Evolutionary conservation across 768 basidiomycete genomes (phyloP).

Genomic region (Podaxis carcinomalis): DNA sequence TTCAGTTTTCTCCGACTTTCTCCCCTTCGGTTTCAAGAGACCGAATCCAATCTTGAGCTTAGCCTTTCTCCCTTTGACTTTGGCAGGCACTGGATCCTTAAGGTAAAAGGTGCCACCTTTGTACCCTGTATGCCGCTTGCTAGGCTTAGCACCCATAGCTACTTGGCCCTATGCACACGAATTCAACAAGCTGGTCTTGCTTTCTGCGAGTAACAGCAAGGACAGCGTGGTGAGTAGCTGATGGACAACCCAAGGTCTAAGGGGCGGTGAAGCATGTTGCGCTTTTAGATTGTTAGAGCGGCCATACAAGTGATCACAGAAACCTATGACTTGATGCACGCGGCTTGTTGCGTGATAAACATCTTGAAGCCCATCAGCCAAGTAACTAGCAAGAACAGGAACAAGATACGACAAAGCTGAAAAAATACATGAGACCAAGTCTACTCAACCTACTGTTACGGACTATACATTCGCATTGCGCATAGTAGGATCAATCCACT

Average conservation of each 20-base stretch:
- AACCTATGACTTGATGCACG: too few relatives aligned
- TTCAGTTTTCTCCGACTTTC: background rate
- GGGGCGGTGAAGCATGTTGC: too few relatives aligned
- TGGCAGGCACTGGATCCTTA: background rate
- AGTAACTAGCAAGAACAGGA: too few relatives aligned
- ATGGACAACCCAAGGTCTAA: too few relatives aligned
- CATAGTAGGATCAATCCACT: conserved; percentile 66
- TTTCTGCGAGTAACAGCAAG: too few relatives aligned
- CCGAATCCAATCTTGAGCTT: background rate
- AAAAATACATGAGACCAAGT: too few relatives aligned
- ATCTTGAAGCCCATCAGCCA: background rate
- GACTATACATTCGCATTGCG: conserved; percentile 65
- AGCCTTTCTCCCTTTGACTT: background rate
- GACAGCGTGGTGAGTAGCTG: too few relatives aligned
- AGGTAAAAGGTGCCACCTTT: background rate
- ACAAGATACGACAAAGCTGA: too few relatives aligned
- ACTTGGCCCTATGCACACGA: background rate
- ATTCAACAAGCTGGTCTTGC: too few relatives aligned
- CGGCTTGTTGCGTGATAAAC: background rate
- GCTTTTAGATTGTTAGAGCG: too few relatives aligned
- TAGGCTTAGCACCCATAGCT: background rate
- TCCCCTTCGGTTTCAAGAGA: background rate
- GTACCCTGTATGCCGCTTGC: background rate
- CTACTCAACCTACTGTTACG: background rate
- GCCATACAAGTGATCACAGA: too few relatives aligned